Conservation (phyloP, 257 asterid species). For the Ehretia macrophylla region DNA sequence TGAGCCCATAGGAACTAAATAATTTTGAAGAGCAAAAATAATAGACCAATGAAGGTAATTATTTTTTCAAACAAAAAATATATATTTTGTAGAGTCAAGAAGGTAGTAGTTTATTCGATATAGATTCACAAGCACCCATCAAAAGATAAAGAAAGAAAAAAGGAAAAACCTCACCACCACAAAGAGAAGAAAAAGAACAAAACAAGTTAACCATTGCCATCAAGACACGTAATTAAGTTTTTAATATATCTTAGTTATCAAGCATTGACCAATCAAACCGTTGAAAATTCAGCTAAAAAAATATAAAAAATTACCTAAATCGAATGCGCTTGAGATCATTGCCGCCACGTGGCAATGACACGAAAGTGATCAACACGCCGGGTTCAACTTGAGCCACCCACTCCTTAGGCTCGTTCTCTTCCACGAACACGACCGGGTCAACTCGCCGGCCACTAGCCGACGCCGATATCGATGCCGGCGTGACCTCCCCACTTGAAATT, state of each 20-base stretch:
- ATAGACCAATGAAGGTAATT: no score
- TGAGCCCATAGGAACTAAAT: no score
- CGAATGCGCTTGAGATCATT: slow-evolving; percentile 94
- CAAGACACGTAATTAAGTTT: no score
- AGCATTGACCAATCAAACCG: not conserved
- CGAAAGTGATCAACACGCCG: slow-evolving; percentile 88
- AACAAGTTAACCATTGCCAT: no score
- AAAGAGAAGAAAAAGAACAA: no score
- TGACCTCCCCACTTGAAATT: slow-evolving; percentile 84
- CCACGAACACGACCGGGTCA: slow-evolving; percentile 78
- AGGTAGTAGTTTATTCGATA: no score
- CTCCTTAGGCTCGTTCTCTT: slow-evolving; percentile 92
- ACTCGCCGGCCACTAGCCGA: slow-evolving; percentile 93
- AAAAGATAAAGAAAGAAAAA: no score
- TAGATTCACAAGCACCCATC: no score
- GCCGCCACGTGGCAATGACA: slow-evolving; percentile 92
- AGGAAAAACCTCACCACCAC: no score
- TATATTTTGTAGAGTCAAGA: no score
- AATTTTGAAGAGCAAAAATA: no score
- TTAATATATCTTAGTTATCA: not conserved
- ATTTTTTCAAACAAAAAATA: no score
- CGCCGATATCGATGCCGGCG: slow-evolving; percentile 48
- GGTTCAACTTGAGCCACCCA: slow-evolving; percentile 99
- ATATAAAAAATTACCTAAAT: slow-evolving; percentile 51
- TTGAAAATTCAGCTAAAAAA: not conserved